A percentile compares a stretch with the other conserved stretches of the same genome.
phyloP scores from a whole-genome alignment of 352 stramenopile species.

The Globisporangium nagaii region DNA sequence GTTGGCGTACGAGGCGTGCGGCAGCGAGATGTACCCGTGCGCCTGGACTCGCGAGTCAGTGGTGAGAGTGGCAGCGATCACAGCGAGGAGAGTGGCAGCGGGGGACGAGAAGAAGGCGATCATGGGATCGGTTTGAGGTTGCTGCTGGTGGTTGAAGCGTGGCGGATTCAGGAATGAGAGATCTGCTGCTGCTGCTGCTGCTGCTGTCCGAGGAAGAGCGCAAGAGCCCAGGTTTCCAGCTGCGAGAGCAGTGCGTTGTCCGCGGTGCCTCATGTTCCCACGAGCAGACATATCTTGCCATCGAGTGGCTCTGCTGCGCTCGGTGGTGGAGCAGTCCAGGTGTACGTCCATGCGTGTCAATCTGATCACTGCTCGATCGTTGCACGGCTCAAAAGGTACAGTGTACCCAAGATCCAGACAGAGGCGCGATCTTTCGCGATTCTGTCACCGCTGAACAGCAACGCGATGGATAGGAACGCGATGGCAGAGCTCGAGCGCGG shows the following conservation, averaged over 20 bases:
- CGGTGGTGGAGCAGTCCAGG: no score
- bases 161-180: conserved; percentile 15
- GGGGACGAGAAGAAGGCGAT: not conserved
- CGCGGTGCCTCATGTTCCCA: not conserved
- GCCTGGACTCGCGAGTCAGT: conserved; percentile 7
- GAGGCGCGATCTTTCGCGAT: not conserved
- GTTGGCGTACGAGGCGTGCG: conserved; percentile 20
- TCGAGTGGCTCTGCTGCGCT: not conserved
- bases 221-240: no score
- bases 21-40: conserved; percentile 29
- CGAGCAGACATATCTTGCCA: not conserved
- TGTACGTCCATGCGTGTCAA: not conserved
- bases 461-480: conserved; percentile 6
- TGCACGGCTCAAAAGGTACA: not conserved
- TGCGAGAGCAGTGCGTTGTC: no score
- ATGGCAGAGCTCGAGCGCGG: conserved; percentile 33
- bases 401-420: not conserved
- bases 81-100: not conserved
- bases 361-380: not conserved
- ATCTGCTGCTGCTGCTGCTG: not conserved
- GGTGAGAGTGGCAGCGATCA: not conserved
- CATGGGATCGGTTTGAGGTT: not conserved
- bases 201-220: not conserved
- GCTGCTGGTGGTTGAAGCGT: not conserved
- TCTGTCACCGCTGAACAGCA: not conserved